Evolutionary conservation across 495 filamentous ascomycete genomes (phyloP), one percentile per base, ranked within the genome.

Genomic region (Pseudomonodictys pantanalensis): DNA sequence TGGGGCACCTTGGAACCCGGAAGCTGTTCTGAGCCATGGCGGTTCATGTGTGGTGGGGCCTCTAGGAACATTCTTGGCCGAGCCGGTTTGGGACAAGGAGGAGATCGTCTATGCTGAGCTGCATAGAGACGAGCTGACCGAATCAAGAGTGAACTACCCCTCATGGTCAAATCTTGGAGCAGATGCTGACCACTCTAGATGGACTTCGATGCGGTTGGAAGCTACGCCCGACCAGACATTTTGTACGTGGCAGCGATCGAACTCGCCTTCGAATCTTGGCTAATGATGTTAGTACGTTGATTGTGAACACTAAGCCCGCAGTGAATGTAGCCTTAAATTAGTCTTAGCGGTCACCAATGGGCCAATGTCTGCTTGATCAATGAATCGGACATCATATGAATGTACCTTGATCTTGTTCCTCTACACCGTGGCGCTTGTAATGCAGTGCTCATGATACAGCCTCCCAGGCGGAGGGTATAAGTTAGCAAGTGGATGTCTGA

Each of bases 151-250:
- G 26, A 70, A 73, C 39, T 25, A 38, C 35, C 23, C 30, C 32
- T 17, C 3, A 3, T 24, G 17, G 30, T 46, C 6, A 9, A 18
- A 11, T 39, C 23, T 8, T 10, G 12, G 38, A 26, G 33, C 30
- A 20, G 12, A n/a, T 23, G 26, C 20, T 54, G 17, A 56, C 42
- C 24, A 4, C 15, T 8, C 11, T 49, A 75, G 74, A 71, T 75
- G 52, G 74, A 76, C 47, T 76, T 76, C 48, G 74, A 76, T 56
- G 68, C 72, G 0, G 72, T 76, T 26, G 73, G 73, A 54, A 75
- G 71, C 53, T 76, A 75, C 41, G 65, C 73, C 30, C 68, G 74
- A 32, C 74, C 74, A 20, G 74, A 76, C 38, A 67, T 76, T 5
- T 76, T 76, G 74, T 75, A 57, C 71, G 72, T 74, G 33, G 29